Evolutionary conservation across 768 basidiomycete genomes (phyloP), one percentile per base, ranked within the genome.

Genomic region (Podaxis mareebaensis): DNA sequence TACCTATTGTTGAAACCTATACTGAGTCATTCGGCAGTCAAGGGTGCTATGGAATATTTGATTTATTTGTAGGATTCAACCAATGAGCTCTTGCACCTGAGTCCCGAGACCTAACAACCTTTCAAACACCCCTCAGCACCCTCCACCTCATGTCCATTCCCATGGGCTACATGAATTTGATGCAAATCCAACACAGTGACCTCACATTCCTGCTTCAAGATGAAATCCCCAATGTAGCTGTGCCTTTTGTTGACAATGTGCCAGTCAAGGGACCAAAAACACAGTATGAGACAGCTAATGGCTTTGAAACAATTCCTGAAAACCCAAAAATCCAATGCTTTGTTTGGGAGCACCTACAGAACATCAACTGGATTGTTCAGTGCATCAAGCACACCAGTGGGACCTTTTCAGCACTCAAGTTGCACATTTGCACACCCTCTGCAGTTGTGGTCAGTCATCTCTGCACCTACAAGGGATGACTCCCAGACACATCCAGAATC

Each of bases 151-250:
- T 73, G 0, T 72, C 69, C 0, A 52, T 83, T 0, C 79, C 77
- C 0, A 77, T 73, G 66, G 82, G 81, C 1, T 78, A 70, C 38
- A 80, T 79, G 0, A 81, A 82, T 28, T 75, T 70, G 0, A 71
- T 74, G 2, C 70, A 70, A 2, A 74, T 77, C 1, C 75, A 75
- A 22, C 76, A 81, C 1, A 71, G 68, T 1, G 71, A 78, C 51
- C 70, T 75, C 10, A 63, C 66, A 0, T 71, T 74, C n/a, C 63
- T 78, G 1, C 58, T 79, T 0, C 69, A 76, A 49, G 60, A 73
- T 0, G 71, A 78, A 49, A 77, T 76, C 3, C 55, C 64, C 20
- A 64, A 70, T 65, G 40, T 66, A 39, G 60, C 48, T n/a, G 22
- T 54, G 0, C 71, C 70, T 13, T 76, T 75, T 48, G 73, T 75